phyloP scores from a whole-genome alignment of 1,139 yeast species.

The Sporopachydermia cereana region DNA sequence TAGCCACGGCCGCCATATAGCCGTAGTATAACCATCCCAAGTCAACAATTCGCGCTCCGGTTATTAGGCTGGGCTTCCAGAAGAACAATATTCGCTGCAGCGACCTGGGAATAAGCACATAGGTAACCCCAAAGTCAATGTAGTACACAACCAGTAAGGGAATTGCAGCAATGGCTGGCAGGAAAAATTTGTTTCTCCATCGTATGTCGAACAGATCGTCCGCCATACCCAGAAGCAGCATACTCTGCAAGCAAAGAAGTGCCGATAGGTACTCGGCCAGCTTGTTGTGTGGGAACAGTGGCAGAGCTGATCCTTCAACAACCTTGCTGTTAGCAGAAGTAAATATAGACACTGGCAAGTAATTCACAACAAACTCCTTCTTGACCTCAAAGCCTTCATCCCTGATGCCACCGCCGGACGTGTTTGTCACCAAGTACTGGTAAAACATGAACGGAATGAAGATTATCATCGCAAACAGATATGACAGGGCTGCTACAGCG shows the following conservation, averaged over 20 bases:
- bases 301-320: conserved; percentile 10
- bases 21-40: conserved; percentile 69
- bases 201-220: conserved; percentile 92
- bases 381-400: conserved; percentile 25
- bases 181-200: conserved; percentile 93
- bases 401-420: conserved; percentile 45
- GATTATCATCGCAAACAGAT: conserved; percentile 67
- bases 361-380: conserved; percentile 8
- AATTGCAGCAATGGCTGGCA: conserved; percentile 89
- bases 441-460: conserved; percentile 85
- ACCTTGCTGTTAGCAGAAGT: background rate
- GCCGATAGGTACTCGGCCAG: conserved; percentile 82
- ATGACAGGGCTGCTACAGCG: conserved; percentile 70
- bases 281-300: conserved; percentile 71
- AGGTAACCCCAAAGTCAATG: conserved; percentile 88
- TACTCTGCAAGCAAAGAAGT: conserved; percentile 69
- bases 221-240: conserved; percentile 76
- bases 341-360: conserved; percentile 6
- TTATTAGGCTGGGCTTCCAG: conserved; percentile 6
- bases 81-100: conserved; percentile 23
- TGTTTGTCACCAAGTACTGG: conserved; percentile 55
- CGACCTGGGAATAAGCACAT: conserved; percentile 74
- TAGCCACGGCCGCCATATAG: conserved; percentile 86
- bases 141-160: conserved; percentile 87
- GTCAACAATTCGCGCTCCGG: conserved; percentile 41